Evolutionary conservation across 371 early-diverging fungal species (phyloP), one percentile per base, ranked within the genome.

Genomic region (Zopfochytrium polystomum): DNA sequence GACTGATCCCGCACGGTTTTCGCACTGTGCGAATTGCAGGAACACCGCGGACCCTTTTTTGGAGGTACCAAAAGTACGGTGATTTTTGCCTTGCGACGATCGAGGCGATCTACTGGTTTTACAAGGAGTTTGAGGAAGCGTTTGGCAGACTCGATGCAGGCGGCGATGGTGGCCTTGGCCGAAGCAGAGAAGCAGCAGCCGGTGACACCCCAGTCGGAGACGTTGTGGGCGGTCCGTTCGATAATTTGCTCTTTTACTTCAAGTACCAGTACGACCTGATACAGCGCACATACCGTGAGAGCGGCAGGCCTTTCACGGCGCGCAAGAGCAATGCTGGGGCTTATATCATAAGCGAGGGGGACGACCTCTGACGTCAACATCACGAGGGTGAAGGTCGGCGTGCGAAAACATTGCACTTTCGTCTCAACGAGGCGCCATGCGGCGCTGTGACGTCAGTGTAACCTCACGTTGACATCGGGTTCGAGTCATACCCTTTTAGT

Each of bases 31-130:
- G 77, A 4, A 83, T 81, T 52, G 68, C 30, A 20, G 5, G n/a
- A 13, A 60, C 86, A 3, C 83, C 87, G 25, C 74, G 75, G 56
- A 96, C 96, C 0, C 71, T 85, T 54, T 96, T 96, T 68, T 96
- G 95, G 95, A 78, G 96, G 47, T 90, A 82, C 67, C 96, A 96
- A 71, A 77, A 82, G 49, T 69, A 82, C 31, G 84, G 85, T 42
- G 82, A 83, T 20, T 74, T 80, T 51, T 82, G 88, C 65, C 66
- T 96, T 45, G 89, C 94, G 0, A 96, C 96, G 0, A 93, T 96
- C 55, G 96, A 96, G 71, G 96, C 96, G 5, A 90, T 94, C 38
- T 95, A 96, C 58, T 93, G 88, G 66, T 80, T 92, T 50, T 90
- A 87, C 72, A 77, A 85, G 25, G 95, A 94, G 71, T 88, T 86